Base-by-base conservation (phyloP, 2,329 filamentous ascomycete species). In the Dactylonectria estremocensis region DNA sequence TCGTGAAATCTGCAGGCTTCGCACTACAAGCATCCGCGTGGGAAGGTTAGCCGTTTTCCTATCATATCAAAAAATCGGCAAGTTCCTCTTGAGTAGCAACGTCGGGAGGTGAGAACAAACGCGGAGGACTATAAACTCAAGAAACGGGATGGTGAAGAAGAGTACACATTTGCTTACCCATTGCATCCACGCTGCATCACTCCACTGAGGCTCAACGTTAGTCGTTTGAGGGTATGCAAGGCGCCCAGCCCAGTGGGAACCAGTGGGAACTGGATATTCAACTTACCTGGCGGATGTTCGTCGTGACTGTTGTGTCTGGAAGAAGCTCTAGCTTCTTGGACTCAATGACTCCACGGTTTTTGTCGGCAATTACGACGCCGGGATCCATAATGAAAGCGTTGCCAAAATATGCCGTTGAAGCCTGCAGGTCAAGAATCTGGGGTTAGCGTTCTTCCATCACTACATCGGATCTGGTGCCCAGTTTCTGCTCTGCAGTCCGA, bases 341-440 rank as follows among this genome's bases (percentile, higher is more conserved):
- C 6, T 28, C 40, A 5, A 3, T 10, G 20, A 66, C 57, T 10
- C 14, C 57, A 5, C 16, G 8, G 35, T 61, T 61, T 9, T 50
- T 59, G 31, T 67, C 64, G 5, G 59, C 59, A 35, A 67, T 60
- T 50, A 67, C 55, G 2, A 67, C 33, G 20, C 64, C 54, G 16
- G 59, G n/a, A n/a, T 64, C 18, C 2, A 50, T 2, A 50, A 55
- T 5, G 18, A 59, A 67, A 5, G 59, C 54, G 40, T 49, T 67
- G 3, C 9, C 8, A 33, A 59, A 67, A 3, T 1, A 59, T 33
- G 64, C 54, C 16, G 14, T 16, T 13, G 57, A 28, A 13, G n/a
- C 2, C 63, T 66, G 24, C 10, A 18, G 16, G 22, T 61, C 10
- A 2, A 1, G 37, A 61, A 8, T 16, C 5, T 57, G 10, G 6